These are phyloP conservation scores for Pichia sp. DNA, from an alignment of 1,139 yeast genomes.

Conservation along the genomic window DNA sequence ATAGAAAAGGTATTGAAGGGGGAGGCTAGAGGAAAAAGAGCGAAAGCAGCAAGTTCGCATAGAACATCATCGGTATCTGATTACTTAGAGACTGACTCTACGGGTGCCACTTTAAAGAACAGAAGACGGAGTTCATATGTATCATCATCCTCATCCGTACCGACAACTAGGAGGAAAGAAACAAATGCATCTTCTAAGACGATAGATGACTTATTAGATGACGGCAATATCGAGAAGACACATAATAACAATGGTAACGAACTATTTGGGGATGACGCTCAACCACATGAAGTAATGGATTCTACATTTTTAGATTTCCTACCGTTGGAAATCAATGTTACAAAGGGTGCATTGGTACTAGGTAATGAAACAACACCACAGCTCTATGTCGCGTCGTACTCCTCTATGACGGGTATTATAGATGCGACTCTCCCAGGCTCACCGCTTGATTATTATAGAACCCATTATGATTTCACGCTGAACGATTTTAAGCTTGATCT, in stretches of 20 bases:
- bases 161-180: no score
- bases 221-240: no score
- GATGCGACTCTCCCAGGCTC: slow-evolving; percentile 51
- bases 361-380: slow-evolving; percentile 81
- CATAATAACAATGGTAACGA: no score
- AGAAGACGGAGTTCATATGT: no score
- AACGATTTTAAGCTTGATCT: slow-evolving; percentile 50
- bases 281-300: slow-evolving; percentile 11
- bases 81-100: no score
- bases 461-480: slow-evolving; percentile 36
- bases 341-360: slow-evolving; percentile 64
- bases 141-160: no score
- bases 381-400: slow-evolving; percentile 55
- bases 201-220: no score
- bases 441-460: slow-evolving; percentile 48
- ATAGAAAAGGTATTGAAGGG: slow-evolving; percentile 35
- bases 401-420: slow-evolving; percentile 47
- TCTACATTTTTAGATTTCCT: slow-evolving; percentile 26
- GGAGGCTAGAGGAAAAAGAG: slow-evolving; percentile 1
- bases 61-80: no score
- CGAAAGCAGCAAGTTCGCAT: not conserved
- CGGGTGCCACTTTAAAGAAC: no score
- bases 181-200: no score
- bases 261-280: no score
- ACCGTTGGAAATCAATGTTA: slow-evolving; percentile 26